Base-by-base conservation (phyloP, 352 stramenopile genomes). In the Phytopythium montanum region DNA sequence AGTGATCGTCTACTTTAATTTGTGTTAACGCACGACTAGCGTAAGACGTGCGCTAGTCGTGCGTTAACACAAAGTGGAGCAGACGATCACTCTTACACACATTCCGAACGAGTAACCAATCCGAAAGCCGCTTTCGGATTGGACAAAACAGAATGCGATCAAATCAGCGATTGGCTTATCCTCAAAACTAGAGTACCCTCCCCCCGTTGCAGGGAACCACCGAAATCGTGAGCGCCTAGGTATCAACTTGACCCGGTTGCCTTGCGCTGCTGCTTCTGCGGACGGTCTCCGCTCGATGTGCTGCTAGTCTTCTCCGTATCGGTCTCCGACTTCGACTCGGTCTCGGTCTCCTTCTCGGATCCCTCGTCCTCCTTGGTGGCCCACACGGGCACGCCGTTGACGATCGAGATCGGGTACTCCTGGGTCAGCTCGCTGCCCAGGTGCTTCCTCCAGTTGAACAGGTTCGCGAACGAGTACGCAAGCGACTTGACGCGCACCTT, bases 401-500 rank as follows among this genome's bases (percentile, higher is more conserved):
- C 48, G 26, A 54, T 12, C 3, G 48, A 19, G 26, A 39, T 19
- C 14, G 68, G 68, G 59, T 92, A 92, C 60, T 90, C 76, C 54
- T 89, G 79, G 48, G 79, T 90, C 14, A 94, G 64, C 12, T 89
- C 72, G 48, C 85, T 94, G 52, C 82, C 81, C 2, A 94, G 61
- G 48, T 92, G 73, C 68, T 88, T 87, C 64, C 86, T 88, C 77
- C 76, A 94, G 57, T 80, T 81, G 42, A 94, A 87, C 23, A 80
- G 33, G 42, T 89, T 89, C 52, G 73, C 44, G 23, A 79, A 73
- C 62, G 79, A 87, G 69, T 91, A 73, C 39, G 90, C 23, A 39
- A 92, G 74, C 46, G 81, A 89, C 72, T 94, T 92, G 61, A 86
- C 54, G 59, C 83, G 80, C 66, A 91, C 81, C 64, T 94, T 91